Evolutionary conservation across 176 grass and related monocot genomes (phyloP).

Genomic region (Rhynchospora tenuis): DNA sequence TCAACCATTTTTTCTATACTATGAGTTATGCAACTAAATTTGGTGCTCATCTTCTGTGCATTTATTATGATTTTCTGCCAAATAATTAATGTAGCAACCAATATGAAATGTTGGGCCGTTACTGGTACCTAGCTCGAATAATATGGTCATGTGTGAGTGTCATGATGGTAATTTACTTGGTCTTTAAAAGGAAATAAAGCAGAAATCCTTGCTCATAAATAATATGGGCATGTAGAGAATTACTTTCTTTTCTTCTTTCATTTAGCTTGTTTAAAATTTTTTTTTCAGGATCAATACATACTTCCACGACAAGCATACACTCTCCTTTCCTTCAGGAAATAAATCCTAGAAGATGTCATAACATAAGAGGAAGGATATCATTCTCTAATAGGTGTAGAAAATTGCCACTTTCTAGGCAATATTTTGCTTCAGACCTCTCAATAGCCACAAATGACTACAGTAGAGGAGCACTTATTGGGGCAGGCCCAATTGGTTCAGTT

Average conservation of each 20-base stretch:
- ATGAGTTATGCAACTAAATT: not conserved
- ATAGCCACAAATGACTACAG: conserved; percentile 73
- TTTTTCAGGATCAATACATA: conserved; percentile 22
- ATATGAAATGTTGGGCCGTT: not conserved
- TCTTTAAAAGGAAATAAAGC: not conserved
- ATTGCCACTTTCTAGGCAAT: conserved; percentile 54
- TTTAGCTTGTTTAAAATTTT: conserved; percentile 13
- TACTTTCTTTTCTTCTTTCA: conserved; percentile 16
- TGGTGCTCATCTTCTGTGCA: not conserved
- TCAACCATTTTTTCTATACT: not conserved
- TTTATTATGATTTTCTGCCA: not conserved
- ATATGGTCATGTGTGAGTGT: not conserved
- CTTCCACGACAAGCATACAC: conserved; percentile 14
- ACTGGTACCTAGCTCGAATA: not conserved
- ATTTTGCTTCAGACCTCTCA: conserved; percentile 59
- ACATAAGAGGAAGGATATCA: conserved; percentile 56
- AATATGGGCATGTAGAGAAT: conserved; percentile 24
- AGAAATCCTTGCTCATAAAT: conserved; percentile 24
- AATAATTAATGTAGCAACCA: not conserved
- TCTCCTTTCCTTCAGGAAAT: conserved; percentile 40
- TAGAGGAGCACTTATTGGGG: conserved; percentile 70
- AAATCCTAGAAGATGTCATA: conserved; percentile 38
- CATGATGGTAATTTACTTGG: not conserved
- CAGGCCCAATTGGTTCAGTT: conserved; percentile 77
- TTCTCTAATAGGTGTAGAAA: conserved; percentile 59